Percentiles rank a stretch among this genome's conserved stretches.
Conservation (phyloP, 2,329 filamentous ascomycete genomes). For the Alternaria panax region DNA sequence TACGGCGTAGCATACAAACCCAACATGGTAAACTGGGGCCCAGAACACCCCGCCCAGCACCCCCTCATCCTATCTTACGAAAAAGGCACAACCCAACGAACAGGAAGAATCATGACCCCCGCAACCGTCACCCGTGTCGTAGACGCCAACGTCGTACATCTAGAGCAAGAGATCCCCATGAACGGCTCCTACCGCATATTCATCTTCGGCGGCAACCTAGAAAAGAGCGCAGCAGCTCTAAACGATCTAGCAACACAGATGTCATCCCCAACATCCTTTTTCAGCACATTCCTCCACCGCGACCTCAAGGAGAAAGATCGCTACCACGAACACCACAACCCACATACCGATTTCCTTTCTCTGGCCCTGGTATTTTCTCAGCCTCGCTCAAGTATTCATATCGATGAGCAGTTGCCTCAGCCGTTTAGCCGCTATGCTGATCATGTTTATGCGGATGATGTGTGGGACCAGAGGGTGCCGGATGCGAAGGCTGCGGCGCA, state of each 20-base stretch:
- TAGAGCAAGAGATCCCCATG: slow-evolving; percentile 87
- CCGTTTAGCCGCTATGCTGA: slow-evolving; percentile 78
- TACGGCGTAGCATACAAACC: slow-evolving; percentile 87
- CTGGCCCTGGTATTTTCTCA: slow-evolving; percentile 78
- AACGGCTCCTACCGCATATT: slow-evolving; percentile 90
- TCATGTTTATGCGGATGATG: slow-evolving; percentile 86
- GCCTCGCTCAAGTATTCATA: slow-evolving; percentile 73
- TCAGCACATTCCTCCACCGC: slow-evolving; percentile 67
- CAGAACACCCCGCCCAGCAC: slow-evolving; percentile 74
- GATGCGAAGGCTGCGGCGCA: slow-evolving; percentile 78
- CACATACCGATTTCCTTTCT: slow-evolving; percentile 83
- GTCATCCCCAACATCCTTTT: slow-evolving; percentile 73
- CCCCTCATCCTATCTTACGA: slow-evolving; percentile 69
- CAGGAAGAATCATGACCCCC: slow-evolving; percentile 78
- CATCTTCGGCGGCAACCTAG: slow-evolving; percentile 77
- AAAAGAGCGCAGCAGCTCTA: slow-evolving; percentile 67
- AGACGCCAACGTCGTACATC: slow-evolving; percentile 87
- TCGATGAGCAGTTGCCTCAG: slow-evolving; percentile 72
- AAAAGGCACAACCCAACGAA: slow-evolving; percentile 65
- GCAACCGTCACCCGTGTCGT: slow-evolving; percentile 84
- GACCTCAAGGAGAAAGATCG: slow-evolving; percentile 61
- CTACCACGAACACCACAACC: slow-evolving; percentile 83
- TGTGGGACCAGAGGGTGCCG: slow-evolving; percentile 74
- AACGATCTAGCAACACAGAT: slow-evolving; percentile 73
- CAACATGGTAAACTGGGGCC: slow-evolving; percentile 85